Evolutionary conservation across 2,329 filamentous ascomycete species (phyloP).

Genomic region (Colletotrichum sublineola): DNA sequence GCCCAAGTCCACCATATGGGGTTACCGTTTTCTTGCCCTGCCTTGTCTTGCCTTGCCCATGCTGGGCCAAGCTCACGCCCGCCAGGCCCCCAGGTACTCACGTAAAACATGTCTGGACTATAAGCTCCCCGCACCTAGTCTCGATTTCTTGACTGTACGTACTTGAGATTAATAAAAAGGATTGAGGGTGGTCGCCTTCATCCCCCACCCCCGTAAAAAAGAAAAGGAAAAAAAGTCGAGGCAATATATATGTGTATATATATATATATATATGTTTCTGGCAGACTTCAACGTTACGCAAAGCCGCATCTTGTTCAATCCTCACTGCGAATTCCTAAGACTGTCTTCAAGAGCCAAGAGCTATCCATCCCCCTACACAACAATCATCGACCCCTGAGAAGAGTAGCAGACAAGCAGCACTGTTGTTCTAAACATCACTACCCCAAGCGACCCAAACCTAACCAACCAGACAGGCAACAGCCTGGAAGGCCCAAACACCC

Average conservation of each 20-base stretch:
- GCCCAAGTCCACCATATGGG: neutral
- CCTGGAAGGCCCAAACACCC: conserved; percentile 1
- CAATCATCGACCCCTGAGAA: neutral
- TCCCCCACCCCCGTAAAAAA: neutral
- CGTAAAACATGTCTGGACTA: neutral
- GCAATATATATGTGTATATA: neutral
- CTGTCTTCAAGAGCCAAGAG: neutral
- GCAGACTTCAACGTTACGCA: neutral
- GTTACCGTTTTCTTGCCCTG: neutral
- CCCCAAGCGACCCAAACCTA: neutral
- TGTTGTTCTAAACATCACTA: neutral
- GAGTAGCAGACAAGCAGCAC: neutral
- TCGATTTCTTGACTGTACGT: neutral
- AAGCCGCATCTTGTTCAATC: neutral
- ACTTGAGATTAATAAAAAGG: neutral
- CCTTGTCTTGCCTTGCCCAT: neutral
- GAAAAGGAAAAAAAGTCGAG: no score
- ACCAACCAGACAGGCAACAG: conserved; percentile 1
- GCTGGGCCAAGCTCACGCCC: neutral
- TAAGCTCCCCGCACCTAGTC: neutral
- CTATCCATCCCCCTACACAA: neutral
- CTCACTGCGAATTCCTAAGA: neutral
- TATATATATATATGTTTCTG: neutral
- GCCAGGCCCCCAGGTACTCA: neutral
- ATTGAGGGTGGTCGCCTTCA: neutral